phyloP scores from a whole-genome alignment of 495 filamentous ascomycete genomes.

The Xylaria cubensis region DNA sequence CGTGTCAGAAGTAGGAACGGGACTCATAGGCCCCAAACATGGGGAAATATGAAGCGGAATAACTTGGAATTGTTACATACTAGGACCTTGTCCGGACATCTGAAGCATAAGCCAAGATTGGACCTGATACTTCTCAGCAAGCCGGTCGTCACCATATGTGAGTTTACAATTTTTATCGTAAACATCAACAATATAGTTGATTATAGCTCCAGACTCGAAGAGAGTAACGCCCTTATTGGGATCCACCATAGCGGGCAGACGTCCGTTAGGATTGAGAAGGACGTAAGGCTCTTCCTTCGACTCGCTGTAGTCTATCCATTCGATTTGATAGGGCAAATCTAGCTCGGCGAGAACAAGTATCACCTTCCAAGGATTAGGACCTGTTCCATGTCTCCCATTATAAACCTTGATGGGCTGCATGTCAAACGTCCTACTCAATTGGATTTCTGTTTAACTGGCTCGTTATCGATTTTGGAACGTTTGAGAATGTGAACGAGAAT shows the following conservation, averaged over 20 bases:
- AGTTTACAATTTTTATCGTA: constrained; percentile 67
- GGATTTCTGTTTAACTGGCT: background rate
- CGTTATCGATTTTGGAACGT: background rate
- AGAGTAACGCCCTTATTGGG: constrained; percentile 49
- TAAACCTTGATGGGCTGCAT: constrained; percentile 38
- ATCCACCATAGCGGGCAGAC: constrained; percentile 55
- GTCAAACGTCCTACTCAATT: background rate
- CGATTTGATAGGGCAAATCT: constrained; percentile 56
- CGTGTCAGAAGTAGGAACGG: background rate
- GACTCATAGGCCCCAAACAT: too few relatives aligned
- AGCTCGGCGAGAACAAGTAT: constrained; percentile 68
- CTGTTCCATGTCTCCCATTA: constrained; percentile 47
- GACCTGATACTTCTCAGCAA: constrained; percentile 51
- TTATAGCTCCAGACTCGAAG: constrained; percentile 66
- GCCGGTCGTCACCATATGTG: constrained; percentile 55
- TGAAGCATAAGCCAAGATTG: constrained; percentile 70
- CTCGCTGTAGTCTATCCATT: constrained; percentile 41
- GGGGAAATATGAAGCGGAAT: background rate
- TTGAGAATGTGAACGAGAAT: background rate
- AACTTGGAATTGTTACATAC: constrained; percentile 15
- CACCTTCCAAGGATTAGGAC: constrained; percentile 73
- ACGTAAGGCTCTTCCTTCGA: constrained; percentile 62
- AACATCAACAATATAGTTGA: constrained; percentile 68
- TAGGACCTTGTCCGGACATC: constrained; percentile 70
- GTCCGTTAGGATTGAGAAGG: constrained; percentile 71